A percentile compares a stretch with the other conserved stretches of the same genome.
Evolutionary conservation across 164 flowering plant genomes (phyloP).

Genomic region (Macadamia integrifolia): DNA sequence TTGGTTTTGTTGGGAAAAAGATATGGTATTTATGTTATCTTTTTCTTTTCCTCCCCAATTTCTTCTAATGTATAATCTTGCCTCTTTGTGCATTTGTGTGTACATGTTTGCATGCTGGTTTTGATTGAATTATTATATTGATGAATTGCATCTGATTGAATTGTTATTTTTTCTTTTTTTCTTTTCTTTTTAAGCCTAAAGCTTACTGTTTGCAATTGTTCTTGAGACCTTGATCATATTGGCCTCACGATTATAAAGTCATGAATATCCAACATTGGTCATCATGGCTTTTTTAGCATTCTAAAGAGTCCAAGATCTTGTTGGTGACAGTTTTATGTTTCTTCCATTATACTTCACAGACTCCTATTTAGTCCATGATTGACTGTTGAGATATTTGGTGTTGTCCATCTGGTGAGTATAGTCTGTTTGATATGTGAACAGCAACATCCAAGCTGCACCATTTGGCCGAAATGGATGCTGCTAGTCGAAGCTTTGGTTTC

Average conservation of each 20-base stretch:
- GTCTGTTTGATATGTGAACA: slow-evolving; percentile 28
- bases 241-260: too few species aligned
- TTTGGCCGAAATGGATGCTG: slow-evolving; percentile 36
- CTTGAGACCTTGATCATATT: too few species aligned
- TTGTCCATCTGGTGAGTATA: slow-evolving; percentile 3
- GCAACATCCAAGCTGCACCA: slow-evolving; percentile 69
- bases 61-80: not conserved
- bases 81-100: not conserved
- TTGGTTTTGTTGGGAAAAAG: slow-evolving; percentile 77
- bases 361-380: not conserved
- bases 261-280: too few species aligned
- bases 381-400: not conserved
- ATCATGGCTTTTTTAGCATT: too few species aligned
- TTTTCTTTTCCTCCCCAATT: not conserved
- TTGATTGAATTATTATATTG: too few species aligned
- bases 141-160: not conserved
- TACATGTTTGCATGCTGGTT: not conserved
- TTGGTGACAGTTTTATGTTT: too few species aligned
- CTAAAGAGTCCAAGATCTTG: too few species aligned
- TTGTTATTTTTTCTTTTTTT: too few species aligned
- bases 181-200: too few species aligned
- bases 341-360: not conserved
- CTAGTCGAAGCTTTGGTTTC: slow-evolving; percentile 53
- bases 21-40: slow-evolving; percentile 47
- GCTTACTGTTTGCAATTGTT: too few species aligned